A percentile compares a stretch with the other conserved stretches of the same genome.
These are phyloP conservation scores for Leptographium radiaticola DNA, from an alignment of 2,329 filamentous ascomycete genomes.

Conservation along the genomic window DNA sequence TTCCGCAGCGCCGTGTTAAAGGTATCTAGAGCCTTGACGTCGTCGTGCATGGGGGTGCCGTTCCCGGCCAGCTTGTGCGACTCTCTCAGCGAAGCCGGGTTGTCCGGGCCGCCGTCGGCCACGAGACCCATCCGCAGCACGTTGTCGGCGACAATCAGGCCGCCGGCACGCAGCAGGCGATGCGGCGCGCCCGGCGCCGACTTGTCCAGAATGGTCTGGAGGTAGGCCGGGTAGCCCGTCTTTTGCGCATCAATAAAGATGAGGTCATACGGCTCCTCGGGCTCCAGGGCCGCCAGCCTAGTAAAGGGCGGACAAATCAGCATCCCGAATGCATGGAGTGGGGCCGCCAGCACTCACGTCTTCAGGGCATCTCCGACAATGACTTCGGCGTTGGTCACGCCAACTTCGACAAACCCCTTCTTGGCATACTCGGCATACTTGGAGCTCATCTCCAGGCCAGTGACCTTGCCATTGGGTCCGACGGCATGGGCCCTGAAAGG, in stretches of 20 bases:
- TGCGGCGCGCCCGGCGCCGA: slow-evolving; percentile 23
- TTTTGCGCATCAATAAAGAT: slow-evolving; percentile 44
- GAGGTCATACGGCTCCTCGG: slow-evolving; percentile 33
- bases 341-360: slow-evolving; percentile 21
- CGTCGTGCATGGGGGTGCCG: slow-evolving; percentile 1
- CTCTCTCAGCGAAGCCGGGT: slow-evolving; percentile 15
- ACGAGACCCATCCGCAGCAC: slow-evolving; percentile 35
- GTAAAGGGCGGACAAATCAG: background rate
- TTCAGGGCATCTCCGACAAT: slow-evolving; percentile 31
- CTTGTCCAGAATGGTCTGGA: slow-evolving; percentile 28
- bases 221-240: slow-evolving; percentile 34
- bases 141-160: slow-evolving; percentile 42
- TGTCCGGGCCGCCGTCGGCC: slow-evolving; percentile 22
- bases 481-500: slow-evolving; percentile 23
- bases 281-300: slow-evolving; percentile 19
- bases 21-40: slow-evolving; percentile 15
- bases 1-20: slow-evolving; percentile 22
- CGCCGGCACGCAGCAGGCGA: slow-evolving; percentile 33
- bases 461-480: slow-evolving; percentile 27
- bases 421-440: slow-evolving; percentile 29
- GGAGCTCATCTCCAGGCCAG: slow-evolving; percentile 30
- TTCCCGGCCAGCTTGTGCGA: background rate
- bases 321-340: background rate
- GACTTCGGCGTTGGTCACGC: slow-evolving; percentile 31
- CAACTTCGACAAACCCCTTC: slow-evolving; percentile 24